Base-by-base conservation (phyloP, 805 yeast genomes). In the Gaillardinia entomophila region DNA sequence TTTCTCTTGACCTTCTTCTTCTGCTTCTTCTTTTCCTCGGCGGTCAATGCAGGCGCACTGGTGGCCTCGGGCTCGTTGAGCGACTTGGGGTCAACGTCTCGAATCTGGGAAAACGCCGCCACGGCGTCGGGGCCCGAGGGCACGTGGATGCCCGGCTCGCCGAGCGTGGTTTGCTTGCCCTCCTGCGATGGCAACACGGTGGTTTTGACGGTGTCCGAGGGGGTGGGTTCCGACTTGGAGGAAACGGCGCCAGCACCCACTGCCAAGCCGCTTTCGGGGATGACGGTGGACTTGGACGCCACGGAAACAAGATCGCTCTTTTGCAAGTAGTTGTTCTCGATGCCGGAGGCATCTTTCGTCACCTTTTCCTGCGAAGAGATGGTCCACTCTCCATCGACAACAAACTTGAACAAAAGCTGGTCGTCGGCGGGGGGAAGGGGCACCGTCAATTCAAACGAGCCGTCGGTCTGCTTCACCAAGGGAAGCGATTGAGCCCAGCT, bases 141-240 rank as follows among this genome's bases (percentile, higher is more conserved):
- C 43, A 82, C 53, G 24, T 65, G 72, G 38, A 83, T 69, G 29
- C 95, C 95, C 18, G 92, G 87, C 49, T 82, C 89, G 31, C 86
- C 83, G 34, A 71, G 46, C 6, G 69, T 54, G 37, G 62, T 60
- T 31, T 68, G 68, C 30, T 57, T 34, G 16, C 64, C 68, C 41
- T 69, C 75, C 17, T 51, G 39, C 3, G 68, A 51, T 28, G 79
- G 77, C 56, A 71, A 35, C 15, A 72, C 77, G 10, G 75, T 66
- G 31, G 71, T 49, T 30, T 43, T 43, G 17, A 50, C 15, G 32
- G 38, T 32, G 32, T 13, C 11, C 32, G 19, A 12, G 13, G 11
- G 19, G 28, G 16, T 36, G 26, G 14, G 46, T 39, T 13, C 43
- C 43, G 27, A 42, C 40, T 13, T 32, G 38, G 41, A 75, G 34